Percentiles rank a stretch among this genome's conserved stretches.
Evolutionary conservation across 2,329 filamentous ascomycete genomes (phyloP).

Genomic region (Claviceps maximensis): DNA sequence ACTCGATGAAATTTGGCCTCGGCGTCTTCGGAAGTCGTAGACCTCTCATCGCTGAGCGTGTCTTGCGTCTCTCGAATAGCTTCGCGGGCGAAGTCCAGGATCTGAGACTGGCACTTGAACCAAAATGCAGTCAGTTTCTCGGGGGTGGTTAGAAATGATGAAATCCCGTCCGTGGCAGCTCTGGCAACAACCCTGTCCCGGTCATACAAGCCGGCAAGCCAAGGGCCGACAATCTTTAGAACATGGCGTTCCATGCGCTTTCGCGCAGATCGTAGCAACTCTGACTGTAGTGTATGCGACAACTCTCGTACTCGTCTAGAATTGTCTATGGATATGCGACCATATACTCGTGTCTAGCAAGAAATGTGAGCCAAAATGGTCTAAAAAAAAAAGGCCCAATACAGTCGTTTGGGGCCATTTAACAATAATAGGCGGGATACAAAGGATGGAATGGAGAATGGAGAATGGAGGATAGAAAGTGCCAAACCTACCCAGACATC

Average conservation of each 20-base stretch:
- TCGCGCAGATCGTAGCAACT: slow-evolving; percentile 48
- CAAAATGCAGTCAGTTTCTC: slow-evolving; percentile 70
- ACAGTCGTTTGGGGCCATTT: neutral
- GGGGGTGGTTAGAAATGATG: slow-evolving; percentile 60
- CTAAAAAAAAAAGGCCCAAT: neutral
- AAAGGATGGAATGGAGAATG: neutral
- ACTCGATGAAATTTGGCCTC: slow-evolving; percentile 78
- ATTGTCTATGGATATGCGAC: slow-evolving; percentile 80
- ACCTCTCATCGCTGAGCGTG: slow-evolving; percentile 81
- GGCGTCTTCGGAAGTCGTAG: slow-evolving; percentile 71
- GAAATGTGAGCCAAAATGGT: neutral
- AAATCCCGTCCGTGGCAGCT: slow-evolving; percentile 65
- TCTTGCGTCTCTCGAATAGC: slow-evolving; percentile 68
- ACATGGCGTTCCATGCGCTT: slow-evolving; percentile 76
- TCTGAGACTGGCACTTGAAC: slow-evolving; percentile 66
- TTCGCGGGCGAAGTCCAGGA: slow-evolving; percentile 69
- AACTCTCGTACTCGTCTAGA: slow-evolving; percentile 78
- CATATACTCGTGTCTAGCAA: slow-evolving; percentile 68
- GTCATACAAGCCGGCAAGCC: slow-evolving; percentile 83
- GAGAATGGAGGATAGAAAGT: neutral
- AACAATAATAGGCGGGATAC: neutral
- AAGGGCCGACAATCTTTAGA: slow-evolving; percentile 68
- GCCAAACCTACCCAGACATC: slow-evolving; percentile 63
- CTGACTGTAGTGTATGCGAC: slow-evolving; percentile 60
- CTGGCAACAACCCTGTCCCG: slow-evolving; percentile 63